Percentiles rank a stretch among this genome's conserved stretches.
Conservation (phyloP, 83 land plant species). For the Diphasiastrum complanatum region DNA sequence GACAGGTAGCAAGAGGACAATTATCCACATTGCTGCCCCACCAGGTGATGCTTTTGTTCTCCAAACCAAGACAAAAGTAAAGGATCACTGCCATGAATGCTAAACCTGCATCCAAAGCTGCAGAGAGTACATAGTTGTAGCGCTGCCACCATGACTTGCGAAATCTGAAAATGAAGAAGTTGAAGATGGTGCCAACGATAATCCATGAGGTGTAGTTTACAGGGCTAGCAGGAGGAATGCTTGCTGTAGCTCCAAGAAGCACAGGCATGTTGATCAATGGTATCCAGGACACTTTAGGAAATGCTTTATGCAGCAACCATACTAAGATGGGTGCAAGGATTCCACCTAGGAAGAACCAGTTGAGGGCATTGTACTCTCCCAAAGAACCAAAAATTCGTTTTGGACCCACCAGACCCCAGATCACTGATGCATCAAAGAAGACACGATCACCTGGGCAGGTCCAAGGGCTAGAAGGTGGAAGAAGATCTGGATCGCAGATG, state of each 20-base stretch:
- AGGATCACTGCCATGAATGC: neutral
- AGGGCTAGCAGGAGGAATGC: constrained; percentile 1
- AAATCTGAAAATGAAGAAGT: neutral
- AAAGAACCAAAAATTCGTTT: constrained; percentile 1
- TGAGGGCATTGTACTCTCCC: neutral
- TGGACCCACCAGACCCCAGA: neutral
- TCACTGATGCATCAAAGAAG: too few relatives aligned
- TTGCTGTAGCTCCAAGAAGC: too few relatives aligned
- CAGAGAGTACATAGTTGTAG: too few relatives aligned
- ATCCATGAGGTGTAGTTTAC: neutral
- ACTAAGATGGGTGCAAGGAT: neutral
- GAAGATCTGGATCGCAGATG: neutral
- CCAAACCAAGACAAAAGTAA: neutral
- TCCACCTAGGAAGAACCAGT: neutral
- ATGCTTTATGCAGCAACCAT: neutral
- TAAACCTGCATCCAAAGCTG: neutral
- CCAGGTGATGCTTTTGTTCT: neutral
- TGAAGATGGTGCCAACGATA: neutral
- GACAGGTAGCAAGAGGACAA: neutral
- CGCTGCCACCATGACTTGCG: neutral
- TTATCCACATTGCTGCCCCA: neutral
- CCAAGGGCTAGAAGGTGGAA: neutral
- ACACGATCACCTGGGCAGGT: neutral
- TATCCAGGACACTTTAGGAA: neutral
- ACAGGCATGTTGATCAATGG: neutral